Conservation (phyloP, 441 rosid genomes). For the Hura crepitans region DNA sequence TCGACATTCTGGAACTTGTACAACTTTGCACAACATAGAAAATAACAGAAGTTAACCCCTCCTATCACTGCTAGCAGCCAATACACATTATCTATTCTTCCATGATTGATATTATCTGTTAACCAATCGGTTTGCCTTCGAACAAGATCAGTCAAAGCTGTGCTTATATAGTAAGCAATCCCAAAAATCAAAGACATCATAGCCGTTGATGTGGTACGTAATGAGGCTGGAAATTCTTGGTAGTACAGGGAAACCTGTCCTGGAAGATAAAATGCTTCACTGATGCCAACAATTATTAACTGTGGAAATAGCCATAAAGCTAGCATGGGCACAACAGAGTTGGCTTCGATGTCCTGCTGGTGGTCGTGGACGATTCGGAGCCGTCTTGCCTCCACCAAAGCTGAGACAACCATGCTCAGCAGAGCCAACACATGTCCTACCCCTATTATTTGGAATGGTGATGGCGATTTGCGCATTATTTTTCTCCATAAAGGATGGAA, state of each 20-base stretch:
- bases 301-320: constrained; percentile 54
- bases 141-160: constrained; percentile 23
- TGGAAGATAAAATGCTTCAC: constrained; percentile 57
- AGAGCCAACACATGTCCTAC: constrained; percentile 46
- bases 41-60: constrained; percentile 30
- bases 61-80: constrained; percentile 30
- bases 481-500: constrained; percentile 19
- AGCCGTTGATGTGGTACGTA: constrained; percentile 50
- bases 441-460: constrained; percentile 48
- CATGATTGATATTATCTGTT: constrained; percentile 30
- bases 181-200: constrained; percentile 42
- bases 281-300: constrained; percentile 46
- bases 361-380: constrained; percentile 25
- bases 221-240: constrained; percentile 54
- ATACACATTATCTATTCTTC: constrained; percentile 35
- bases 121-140: constrained; percentile 30
- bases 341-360: neutral
- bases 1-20: constrained; percentile 20
- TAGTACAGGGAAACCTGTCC: constrained; percentile 45
- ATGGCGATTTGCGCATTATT: constrained; percentile 25
- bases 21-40: constrained; percentile 23
- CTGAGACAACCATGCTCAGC: constrained; percentile 42
- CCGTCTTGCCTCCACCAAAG: constrained; percentile 50
- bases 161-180: constrained; percentile 42
- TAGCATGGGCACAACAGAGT: constrained; percentile 37